Percentiles rank a stretch among this genome's conserved stretches.
These are phyloP conservation scores for Byssothecium circinans DNA, from an alignment of 2,329 filamentous ascomycete genomes.

Conservation along the genomic window DNA sequence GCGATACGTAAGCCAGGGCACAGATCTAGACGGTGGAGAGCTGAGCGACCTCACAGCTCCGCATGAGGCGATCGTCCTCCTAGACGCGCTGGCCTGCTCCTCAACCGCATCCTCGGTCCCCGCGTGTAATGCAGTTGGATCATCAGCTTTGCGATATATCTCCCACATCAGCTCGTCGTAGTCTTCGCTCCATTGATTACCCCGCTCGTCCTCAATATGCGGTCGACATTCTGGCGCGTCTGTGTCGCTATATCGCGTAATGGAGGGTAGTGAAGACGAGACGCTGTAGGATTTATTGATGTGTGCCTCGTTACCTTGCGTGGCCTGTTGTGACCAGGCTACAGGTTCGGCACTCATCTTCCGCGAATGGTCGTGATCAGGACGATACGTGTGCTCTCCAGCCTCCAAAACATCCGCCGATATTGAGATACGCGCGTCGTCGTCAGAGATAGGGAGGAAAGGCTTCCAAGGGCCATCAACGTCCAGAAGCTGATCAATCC, in stretches of 20 bases:
- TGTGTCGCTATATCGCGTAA: conserved; percentile 11
- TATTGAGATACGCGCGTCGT: conserved; percentile 23
- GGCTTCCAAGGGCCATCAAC: conserved; percentile 32
- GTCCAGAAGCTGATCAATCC: conserved; percentile 15
- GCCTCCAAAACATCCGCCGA: conserved; percentile 13
- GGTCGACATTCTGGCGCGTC: conserved; percentile 2
- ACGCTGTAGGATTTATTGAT: conserved; percentile 17
- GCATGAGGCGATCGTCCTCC: conserved; percentile 19
- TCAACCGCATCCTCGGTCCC: conserved; percentile 4
- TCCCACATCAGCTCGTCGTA: conserved; percentile 36
- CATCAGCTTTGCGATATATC: conserved; percentile 34
- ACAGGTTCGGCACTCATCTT: conserved; percentile 13
- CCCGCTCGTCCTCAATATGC: conserved; percentile 5
- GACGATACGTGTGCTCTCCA: conserved; percentile 19
- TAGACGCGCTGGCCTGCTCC: conserved; percentile 5
- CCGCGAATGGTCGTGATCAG: too few relatives aligned
- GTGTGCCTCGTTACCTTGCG: conserved; percentile 21
- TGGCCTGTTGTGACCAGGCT: conserved; percentile 31
- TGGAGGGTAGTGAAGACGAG: conserved; percentile 31
- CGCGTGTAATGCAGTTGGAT: conserved; percentile 9
- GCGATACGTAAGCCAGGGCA: conserved; percentile 16
- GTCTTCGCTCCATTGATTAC: neutral
- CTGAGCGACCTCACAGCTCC: conserved; percentile 23
- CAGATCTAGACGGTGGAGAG: conserved; percentile 21
- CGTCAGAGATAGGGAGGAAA: conserved; percentile 23